Base-by-base conservation (phyloP, 2,329 filamentous ascomycete species). In the Stagonosporopsis rhizophila region DNA sequence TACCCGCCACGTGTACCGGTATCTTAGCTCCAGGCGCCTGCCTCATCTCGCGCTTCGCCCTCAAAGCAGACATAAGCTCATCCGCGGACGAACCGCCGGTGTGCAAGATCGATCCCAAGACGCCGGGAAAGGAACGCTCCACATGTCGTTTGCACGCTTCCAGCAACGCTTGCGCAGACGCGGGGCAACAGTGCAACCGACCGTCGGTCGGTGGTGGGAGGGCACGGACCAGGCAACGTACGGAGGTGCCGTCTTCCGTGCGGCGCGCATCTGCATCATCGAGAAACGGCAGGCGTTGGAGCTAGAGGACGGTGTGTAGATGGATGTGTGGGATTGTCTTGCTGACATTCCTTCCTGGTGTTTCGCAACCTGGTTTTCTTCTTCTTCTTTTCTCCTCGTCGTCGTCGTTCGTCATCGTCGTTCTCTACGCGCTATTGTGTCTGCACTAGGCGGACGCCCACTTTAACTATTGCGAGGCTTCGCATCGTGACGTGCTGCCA, bases 271-370 rank as follows among this genome's bases (percentile, higher is more conserved):
- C 27, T 27, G 53, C 53, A 52, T 58, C 55, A 58, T 58, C 32
- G 44, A 55, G 56, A 56, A 48, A 56, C 56, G 45, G 39, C 46
- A 59, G 44, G 56, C 51, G 56, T 52, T 32, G 46, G 32, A 34
- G 46, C 45, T 50, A 41, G 50, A 41, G 45, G 45, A 38, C 35
- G 46, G 39, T 37, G 46, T 23, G 35, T 20, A 32, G 30, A 32
- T n/a, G 14, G 28, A 30, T 11, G 12, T 6, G 30, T 32, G 30
- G 30, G 30, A 5, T 32, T 32, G 30, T 14, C 30, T 32, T 32
- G 30, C 30, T 15, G 15, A 32, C 30, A 15, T n/a, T 32, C 14
- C 5, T 32, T 6, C 30, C 5, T 6, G 7, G 14, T 41, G 39
- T 42, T 28, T 15, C 38, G 38, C 38, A 40, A 20, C 17, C 35